phyloP scores from a whole-genome alignment of 2,329 filamentous ascomycete genomes.

The Alternaria sp. region DNA sequence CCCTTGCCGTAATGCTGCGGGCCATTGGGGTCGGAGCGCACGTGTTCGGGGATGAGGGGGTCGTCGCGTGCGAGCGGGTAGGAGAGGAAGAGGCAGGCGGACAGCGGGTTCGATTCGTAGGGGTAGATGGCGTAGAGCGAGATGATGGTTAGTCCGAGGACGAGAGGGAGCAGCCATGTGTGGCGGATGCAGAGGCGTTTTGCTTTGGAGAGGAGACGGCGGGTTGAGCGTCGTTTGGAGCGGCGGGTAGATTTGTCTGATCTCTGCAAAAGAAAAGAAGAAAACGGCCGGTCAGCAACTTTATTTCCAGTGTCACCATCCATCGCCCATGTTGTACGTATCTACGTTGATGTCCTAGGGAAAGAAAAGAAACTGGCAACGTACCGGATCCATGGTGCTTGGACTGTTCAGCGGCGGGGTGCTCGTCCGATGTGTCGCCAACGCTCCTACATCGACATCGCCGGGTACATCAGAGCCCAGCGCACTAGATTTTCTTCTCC shows the following conservation, averaged over 20 bases:
- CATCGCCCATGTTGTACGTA: too few species aligned
- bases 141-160: conserved; percentile 71
- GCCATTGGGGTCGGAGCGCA: conserved; percentile 51
- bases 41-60: conserved; percentile 30
- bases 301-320: not conserved
- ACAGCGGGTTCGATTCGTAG: conserved; percentile 77
- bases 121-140: conserved; percentile 79
- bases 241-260: conserved; percentile 44
- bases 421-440: conserved; percentile 55
- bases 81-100: conserved; percentile 87
- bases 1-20: conserved; percentile 84
- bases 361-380: not conserved
- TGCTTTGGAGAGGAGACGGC: conserved; percentile 56
- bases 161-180: conserved; percentile 73
- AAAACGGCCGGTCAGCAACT: not conserved
- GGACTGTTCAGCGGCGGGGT: conserved; percentile 33
- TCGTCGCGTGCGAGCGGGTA: conserved; percentile 73
- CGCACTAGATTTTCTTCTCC: conserved; percentile 58
- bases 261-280: conserved; percentile 17
- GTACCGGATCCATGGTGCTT: conserved; percentile 32
- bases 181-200: conserved; percentile 60
- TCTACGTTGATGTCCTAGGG: too few species aligned
- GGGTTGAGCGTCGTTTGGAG: conserved; percentile 58
- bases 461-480: conserved; percentile 63
- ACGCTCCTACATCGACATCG: conserved; percentile 60